Evolutionary conservation across 2,329 filamentous ascomycete genomes (phyloP).

Genomic region (Penicillium sp.): DNA sequence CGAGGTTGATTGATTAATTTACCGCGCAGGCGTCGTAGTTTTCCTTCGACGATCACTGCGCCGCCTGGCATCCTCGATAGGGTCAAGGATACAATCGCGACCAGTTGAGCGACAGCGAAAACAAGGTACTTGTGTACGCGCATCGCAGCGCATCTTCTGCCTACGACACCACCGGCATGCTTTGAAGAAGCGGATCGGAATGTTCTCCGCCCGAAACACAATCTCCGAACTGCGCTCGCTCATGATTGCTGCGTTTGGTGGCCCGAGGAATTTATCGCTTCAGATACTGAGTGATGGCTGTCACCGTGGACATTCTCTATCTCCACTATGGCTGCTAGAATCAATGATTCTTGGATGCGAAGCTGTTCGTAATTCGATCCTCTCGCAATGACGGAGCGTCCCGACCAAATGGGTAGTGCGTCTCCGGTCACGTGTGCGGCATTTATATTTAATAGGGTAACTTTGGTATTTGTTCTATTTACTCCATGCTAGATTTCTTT

Average conservation of each 20-base stretch:
- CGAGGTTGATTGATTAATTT: not conserved
- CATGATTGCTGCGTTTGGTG: slow-evolving; percentile 20
- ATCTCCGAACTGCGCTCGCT: slow-evolving; percentile 35
- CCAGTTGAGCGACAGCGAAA: slow-evolving; percentile 39
- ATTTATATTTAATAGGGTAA: not conserved
- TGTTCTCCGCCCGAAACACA: slow-evolving; percentile 35
- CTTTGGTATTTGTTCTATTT: not conserved
- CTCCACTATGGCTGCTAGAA: no score
- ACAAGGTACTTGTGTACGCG: slow-evolving; percentile 41
- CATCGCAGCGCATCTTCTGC: slow-evolving; percentile 44
- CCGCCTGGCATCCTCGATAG: slow-evolving; percentile 34
- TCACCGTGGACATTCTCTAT: not conserved
- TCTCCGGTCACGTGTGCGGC: slow-evolving; percentile 24
- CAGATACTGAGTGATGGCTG: not conserved
- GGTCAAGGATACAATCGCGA: slow-evolving; percentile 40
- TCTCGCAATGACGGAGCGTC: not conserved
- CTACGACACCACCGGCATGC: slow-evolving; percentile 42
- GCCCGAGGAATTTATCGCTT: not conserved
- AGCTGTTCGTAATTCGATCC: not conserved
- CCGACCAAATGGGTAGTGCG: slow-evolving; percentile 10
- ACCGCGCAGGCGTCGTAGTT: slow-evolving; percentile 32
- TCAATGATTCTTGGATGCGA: not conserved
- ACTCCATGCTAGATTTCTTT: not conserved
- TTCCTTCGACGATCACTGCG: slow-evolving; percentile 31
- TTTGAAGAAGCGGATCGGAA: slow-evolving; percentile 40